phyloP scores from a whole-genome alignment of 2,329 filamentous ascomycete genomes.

The Coniosporium uncinatum region DNA sequence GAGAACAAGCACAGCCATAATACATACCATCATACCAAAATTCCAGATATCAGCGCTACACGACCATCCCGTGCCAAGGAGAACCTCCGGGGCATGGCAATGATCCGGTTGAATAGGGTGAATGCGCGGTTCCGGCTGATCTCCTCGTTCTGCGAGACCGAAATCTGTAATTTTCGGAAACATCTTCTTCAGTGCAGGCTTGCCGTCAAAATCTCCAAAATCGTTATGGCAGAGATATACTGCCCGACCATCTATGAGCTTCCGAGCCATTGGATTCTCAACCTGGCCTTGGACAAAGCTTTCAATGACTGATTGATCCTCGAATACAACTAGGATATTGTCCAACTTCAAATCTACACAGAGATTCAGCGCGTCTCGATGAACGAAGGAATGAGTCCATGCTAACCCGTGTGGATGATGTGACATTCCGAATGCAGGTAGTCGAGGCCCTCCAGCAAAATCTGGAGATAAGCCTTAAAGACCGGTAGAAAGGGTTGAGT shows the following conservation, averaged over 20 bases:
- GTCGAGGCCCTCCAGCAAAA: constrained; percentile 30
- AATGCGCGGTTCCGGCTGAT: neutral
- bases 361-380: neutral
- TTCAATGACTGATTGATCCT: constrained; percentile 14
- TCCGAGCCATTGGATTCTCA: constrained; percentile 11
- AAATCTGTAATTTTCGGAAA: constrained; percentile 20
- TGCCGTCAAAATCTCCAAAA: constrained; percentile 4
- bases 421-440: constrained; percentile 33
- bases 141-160: constrained; percentile 8
- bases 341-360: constrained; percentile 9
- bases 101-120: constrained; percentile 14
- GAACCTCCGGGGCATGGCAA: constrained; percentile 16
- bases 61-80: constrained; percentile 15
- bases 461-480: constrained; percentile 24
- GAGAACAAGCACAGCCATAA: too few species aligned
- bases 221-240: constrained; percentile 10
- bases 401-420: constrained; percentile 35
- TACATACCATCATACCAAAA: constrained; percentile 12
- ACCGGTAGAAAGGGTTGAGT: constrained; percentile 14
- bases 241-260: constrained; percentile 10
- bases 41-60: constrained; percentile 20
- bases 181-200: constrained; percentile 7
- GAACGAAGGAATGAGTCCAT: neutral
- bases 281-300: constrained; percentile 6
- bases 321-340: constrained; percentile 11